Conservation (phyloP, 768 basidiomycete species). For the Phlebiopsis gigantea region DNA sequence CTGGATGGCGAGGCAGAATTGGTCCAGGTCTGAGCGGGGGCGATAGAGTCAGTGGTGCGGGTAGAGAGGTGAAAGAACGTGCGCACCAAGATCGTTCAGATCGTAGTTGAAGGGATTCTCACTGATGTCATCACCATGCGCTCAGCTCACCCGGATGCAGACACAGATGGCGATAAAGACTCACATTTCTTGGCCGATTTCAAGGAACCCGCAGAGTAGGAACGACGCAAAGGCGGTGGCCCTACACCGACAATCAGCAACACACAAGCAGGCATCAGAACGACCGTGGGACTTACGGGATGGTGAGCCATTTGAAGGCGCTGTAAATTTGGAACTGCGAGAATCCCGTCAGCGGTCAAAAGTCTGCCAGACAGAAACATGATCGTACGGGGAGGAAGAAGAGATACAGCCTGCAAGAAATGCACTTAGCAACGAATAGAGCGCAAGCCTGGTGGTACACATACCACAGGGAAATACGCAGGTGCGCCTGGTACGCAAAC, state of each 20-base stretch:
- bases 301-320: conserved; percentile 42
- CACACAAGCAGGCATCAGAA: background rate
- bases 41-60: conserved; percentile 2
- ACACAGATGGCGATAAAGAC: conserved; percentile 5
- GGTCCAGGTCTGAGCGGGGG: conserved; percentile 51
- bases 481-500: conserved; percentile 65
- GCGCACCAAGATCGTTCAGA: conserved; percentile 55
- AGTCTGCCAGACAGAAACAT: background rate
- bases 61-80: background rate
- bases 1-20: conserved; percentile 62
- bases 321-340: conserved; percentile 45
- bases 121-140: conserved; percentile 25
- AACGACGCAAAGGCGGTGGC: conserved; percentile 60
- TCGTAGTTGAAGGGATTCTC: conserved; percentile 70
- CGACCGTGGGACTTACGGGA: conserved; percentile 33
- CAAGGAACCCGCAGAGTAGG: conserved; percentile 60
- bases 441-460: background rate
- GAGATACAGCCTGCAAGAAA: conserved; percentile 25
- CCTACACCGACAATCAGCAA: conserved; percentile 13
- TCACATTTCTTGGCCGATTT: conserved; percentile 63
- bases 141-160: background rate
- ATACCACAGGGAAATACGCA: conserved; percentile 57
- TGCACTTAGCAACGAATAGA: background rate
- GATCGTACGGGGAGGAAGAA: conserved; percentile 22
- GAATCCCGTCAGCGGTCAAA: background rate